phyloP scores from a whole-genome alignment of 441 rosid species.

The Syzygium syzygioides region DNA sequence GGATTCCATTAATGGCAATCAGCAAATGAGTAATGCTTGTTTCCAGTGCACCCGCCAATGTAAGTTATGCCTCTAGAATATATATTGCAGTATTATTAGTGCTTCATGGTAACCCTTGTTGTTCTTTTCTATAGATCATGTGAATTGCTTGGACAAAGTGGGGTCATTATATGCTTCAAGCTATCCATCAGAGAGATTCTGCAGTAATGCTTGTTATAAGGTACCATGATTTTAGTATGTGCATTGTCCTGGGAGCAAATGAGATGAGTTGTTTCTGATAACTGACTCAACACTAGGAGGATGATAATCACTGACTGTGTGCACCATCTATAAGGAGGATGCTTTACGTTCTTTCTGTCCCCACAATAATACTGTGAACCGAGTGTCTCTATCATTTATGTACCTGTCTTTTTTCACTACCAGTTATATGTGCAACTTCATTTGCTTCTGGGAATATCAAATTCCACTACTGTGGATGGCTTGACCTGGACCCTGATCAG shows the following conservation, averaged over 20 bases:
- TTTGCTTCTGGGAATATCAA: conserved; percentile 29
- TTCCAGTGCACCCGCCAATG: conserved; percentile 32
- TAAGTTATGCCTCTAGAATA: conserved; percentile 15
- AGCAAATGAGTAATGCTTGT: conserved; percentile 18
- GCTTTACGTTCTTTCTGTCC: background rate
- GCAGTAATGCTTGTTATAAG: conserved; percentile 32
- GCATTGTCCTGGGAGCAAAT: background rate
- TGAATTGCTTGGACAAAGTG: conserved; percentile 25
- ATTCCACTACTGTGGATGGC: conserved; percentile 29
- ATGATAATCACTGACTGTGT: background rate
- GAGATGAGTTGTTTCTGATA: background rate
- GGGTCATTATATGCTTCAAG: conserved; percentile 4
- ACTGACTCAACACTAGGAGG: background rate
- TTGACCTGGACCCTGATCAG: conserved; percentile 35
- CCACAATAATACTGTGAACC: background rate
- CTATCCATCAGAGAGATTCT: conserved; percentile 19
- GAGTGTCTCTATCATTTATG: background rate
- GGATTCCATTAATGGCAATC: conserved; percentile 13
- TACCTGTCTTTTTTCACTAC: background rate
- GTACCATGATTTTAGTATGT: conserved; percentile 8
- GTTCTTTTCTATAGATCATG: conserved; percentile 25
- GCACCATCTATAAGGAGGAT: background rate
- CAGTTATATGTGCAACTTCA: conserved; percentile 34
- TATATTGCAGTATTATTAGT: background rate
- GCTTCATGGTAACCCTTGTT: background rate